Conservation (phyloP, 306 rosid species). For the Senna tora region DNA sequence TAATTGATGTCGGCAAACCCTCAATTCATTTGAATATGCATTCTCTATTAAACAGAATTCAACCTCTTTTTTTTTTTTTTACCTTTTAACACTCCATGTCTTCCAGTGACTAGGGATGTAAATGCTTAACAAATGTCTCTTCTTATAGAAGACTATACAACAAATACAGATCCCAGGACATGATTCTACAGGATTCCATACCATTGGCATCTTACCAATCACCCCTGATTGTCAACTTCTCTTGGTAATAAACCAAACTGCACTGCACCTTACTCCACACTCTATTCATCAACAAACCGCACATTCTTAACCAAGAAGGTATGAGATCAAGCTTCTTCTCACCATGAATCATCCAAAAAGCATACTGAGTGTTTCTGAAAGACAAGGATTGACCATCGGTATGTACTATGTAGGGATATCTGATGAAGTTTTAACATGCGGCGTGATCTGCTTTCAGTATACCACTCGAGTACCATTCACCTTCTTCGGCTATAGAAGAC, state of each 20-base stretch:
- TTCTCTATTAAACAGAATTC: constrained; percentile 3
- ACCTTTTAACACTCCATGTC: constrained; percentile 21
- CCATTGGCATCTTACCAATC: constrained; percentile 28
- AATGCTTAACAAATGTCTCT: constrained; percentile 8
- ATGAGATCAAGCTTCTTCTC: constrained; percentile 18
- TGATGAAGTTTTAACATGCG: constrained; percentile 32
- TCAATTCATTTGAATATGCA: constrained; percentile 28
- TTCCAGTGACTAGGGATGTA: neutral
- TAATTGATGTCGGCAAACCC: neutral
- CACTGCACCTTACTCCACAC: constrained; percentile 29
- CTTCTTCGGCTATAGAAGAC: constrained; percentile 69
- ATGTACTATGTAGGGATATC: neutral
- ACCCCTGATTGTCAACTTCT: constrained; percentile 21
- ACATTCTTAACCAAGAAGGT: constrained; percentile 27
- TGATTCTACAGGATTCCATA: constrained; percentile 32
- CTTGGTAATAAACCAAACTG: constrained; percentile 37
- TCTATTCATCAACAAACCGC: constrained; percentile 32
- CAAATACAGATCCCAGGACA: constrained; percentile 13
- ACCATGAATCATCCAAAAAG: neutral
- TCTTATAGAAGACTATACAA: constrained; percentile 45
- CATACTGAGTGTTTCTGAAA: neutral
- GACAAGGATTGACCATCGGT: constrained; percentile 19
- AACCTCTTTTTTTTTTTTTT: constrained; percentile 15
- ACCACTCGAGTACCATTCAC: constrained; percentile 42
- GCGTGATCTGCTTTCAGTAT: constrained; percentile 29